phyloP scores from a whole-genome alignment of 2,329 filamentous ascomycete genomes.

The Aspergillus clavatus region DNA sequence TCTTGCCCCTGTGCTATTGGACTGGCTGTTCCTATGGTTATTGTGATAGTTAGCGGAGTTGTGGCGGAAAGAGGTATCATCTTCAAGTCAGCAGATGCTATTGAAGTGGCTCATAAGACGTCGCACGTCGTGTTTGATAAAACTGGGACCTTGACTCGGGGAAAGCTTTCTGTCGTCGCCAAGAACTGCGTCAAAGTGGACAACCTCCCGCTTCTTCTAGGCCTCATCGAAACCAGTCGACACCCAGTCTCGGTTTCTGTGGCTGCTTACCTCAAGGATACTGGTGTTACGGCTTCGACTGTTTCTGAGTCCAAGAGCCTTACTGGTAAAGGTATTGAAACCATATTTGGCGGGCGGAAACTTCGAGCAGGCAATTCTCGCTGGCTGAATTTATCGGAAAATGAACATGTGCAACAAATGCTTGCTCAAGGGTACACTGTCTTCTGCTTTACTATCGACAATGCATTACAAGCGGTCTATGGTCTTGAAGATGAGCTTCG shows the following conservation, averaged over 20 bases:
- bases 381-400: too few species aligned
- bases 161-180: slow-evolving; percentile 42
- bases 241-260: slow-evolving; percentile 51
- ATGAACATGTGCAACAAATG: too few species aligned
- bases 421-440: too few species aligned
- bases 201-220: slow-evolving; percentile 29
- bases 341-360: too few species aligned
- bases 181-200: slow-evolving; percentile 14
- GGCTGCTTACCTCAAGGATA: too few species aligned
- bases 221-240: slow-evolving; percentile 41
- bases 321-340: too few species aligned
- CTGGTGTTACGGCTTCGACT: too few species aligned
- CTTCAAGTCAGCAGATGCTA: slow-evolving; percentile 61
- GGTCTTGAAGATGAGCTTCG: slow-evolving; percentile 48
- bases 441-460: too few species aligned
- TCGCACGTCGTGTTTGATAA: slow-evolving; percentile 74
- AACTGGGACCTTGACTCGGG: slow-evolving; percentile 68
- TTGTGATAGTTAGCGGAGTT: slow-evolving; percentile 65
- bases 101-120: slow-evolving; percentile 58
- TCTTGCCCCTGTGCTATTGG: slow-evolving; percentile 77
- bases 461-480: slow-evolving; percentile 50
- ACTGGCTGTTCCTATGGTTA: slow-evolving; percentile 71
- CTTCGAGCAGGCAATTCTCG: too few species aligned
- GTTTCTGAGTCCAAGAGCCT: too few species aligned
- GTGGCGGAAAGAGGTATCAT: slow-evolving; percentile 62